Evolutionary conservation across 257 asterid species (phyloP).

Genomic region (Scutellaria galericulata): DNA sequence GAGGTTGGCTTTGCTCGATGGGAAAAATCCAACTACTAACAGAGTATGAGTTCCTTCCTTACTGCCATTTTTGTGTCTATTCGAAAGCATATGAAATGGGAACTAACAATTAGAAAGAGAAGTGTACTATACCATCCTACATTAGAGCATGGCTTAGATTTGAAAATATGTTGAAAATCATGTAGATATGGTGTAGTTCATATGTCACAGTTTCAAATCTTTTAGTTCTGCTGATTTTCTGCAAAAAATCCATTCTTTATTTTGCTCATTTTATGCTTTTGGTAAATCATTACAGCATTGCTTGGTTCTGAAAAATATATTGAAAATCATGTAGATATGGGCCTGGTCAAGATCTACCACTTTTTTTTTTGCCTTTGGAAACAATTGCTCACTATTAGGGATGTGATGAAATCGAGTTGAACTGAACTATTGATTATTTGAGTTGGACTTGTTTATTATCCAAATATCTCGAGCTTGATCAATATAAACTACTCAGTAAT

Average conservation of each 20-base stretch:
- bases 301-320: neutral
- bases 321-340: neutral
- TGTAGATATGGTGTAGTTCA: conserved; percentile 28
- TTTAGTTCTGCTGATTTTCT: too few species aligned
- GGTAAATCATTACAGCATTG: neutral
- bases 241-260: too few species aligned
- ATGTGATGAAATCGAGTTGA: too few species aligned
- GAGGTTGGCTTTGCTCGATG: conserved; percentile 60
- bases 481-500: too few species aligned
- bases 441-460: too few species aligned
- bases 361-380: neutral
- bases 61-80: conserved; percentile 19
- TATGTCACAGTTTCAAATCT: neutral
- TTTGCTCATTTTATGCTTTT: too few species aligned
- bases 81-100: neutral
- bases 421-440: too few species aligned
- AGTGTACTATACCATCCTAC: neutral
- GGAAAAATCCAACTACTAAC: conserved; percentile 41
- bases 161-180: neutral
- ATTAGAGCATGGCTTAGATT: neutral
- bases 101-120: conserved; percentile 3
- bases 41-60: conserved; percentile 38
- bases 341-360: too few species aligned
- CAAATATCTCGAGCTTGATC: too few species aligned
- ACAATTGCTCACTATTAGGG: too few species aligned